Base-by-base conservation (phyloP, 192 early-diverging fungal genomes). In the Linnemannia hyalina region DNA sequence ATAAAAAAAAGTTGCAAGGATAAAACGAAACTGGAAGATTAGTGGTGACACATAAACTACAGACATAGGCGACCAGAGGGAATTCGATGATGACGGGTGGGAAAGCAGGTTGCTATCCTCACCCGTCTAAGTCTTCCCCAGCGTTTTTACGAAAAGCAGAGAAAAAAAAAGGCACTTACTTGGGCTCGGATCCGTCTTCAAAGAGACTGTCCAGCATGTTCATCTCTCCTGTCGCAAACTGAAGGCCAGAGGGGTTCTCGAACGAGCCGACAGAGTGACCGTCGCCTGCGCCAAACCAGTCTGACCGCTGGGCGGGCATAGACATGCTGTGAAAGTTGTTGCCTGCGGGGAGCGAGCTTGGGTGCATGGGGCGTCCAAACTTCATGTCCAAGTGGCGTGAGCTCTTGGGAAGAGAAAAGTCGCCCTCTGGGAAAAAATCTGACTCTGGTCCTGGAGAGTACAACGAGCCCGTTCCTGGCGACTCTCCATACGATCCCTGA, bases 301-400 rank as follows among this genome's bases (percentile, higher is more conserved):
- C 90, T 23, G 82, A 82, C n/a, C 77, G 49, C 78, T 90, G 88
- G 8, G 79, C 85, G 1, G 91, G 91, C 83, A 92, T 89, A 69
- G 91, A 92, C 90, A 92, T 92, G 84, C 91, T 92, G 76, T 92
- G 91, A 84, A 90, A 92, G 42, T 65, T 77, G 18, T 70, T 60
- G 18, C 54, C 41, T 11, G 26, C 46, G 40, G 89, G 90, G 29
- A 77, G 38, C n/a, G 76, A 77, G 35, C 76, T 68, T 9, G 57
- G 69, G 23, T 70, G 68, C 69, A 78, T 70, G 29, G 87, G 71
- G 4, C 63, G 84, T 4, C 80, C 74, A 69, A 81, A 81, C 68
- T 75, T 81, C 80, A 81, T 73, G 44, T 81, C 63, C 35, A 74
- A 35, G 6, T 63, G 46, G 16, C 77, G 82, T n/a, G 77, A 54